Conservation (phyloP, 129 eudicot genomes). For the Deinandra increscens region DNA sequence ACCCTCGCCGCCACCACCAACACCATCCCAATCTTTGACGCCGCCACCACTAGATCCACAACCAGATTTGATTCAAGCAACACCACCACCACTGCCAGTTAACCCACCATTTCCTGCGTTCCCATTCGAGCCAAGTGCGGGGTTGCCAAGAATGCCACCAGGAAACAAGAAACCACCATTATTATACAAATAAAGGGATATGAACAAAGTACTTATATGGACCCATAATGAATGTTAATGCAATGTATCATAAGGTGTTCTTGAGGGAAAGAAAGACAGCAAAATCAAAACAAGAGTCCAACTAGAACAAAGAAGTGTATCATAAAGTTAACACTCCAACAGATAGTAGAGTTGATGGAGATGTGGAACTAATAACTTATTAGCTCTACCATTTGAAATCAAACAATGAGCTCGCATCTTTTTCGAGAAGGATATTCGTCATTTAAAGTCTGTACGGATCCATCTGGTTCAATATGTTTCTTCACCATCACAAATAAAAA, state of each 20-base stretch:
- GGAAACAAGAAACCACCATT: slow-evolving; percentile 37
- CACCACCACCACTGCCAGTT: slow-evolving; percentile 40
- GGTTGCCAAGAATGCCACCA: slow-evolving; percentile 63
- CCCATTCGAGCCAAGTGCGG: slow-evolving; percentile 63
- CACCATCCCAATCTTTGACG: slow-evolving; percentile 35
- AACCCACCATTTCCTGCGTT: slow-evolving; percentile 53
- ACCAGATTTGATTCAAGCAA: slow-evolving; percentile 32
- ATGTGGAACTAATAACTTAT: not conserved
- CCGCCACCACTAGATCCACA: slow-evolving; percentile 38
- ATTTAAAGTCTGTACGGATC: too few relatives aligned
- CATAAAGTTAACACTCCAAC: not conserved
- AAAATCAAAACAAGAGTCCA: not conserved
- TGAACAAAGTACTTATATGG: not conserved
- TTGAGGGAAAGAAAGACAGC: not conserved
- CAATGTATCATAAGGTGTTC: not conserved
- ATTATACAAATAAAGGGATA: not conserved
- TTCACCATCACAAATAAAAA: too few relatives aligned
- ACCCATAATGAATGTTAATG: not conserved
- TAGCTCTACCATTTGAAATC: too few relatives aligned
- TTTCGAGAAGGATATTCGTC: too few relatives aligned
- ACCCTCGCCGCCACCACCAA: slow-evolving; percentile 38
- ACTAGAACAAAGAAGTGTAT: not conserved
- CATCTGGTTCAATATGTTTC: too few relatives aligned
- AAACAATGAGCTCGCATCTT: too few relatives aligned
- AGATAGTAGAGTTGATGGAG: not conserved